These are phyloP conservation scores for Zymoseptoria crescenta DNA, from an alignment of 2,329 filamentous ascomycete genomes.

Conservation along the genomic window DNA sequence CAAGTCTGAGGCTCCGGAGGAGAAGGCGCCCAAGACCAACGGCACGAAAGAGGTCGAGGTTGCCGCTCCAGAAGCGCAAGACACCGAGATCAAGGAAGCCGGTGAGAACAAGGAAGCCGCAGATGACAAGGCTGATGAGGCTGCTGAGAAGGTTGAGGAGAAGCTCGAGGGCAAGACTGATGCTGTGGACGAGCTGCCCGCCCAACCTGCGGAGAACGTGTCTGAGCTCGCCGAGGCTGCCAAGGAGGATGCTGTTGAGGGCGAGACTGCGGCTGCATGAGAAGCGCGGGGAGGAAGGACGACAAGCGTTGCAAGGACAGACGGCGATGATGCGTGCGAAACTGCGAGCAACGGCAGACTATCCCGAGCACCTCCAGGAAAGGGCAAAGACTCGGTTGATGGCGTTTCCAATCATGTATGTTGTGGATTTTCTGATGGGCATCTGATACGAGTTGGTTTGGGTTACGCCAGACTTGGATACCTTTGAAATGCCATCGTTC, in stretches of 20 bases:
- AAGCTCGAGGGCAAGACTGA: constrained; percentile 10
- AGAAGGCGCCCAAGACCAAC: constrained; percentile 25
- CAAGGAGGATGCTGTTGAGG: neutral
- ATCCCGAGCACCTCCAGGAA: no score
- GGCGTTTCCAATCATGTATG: no score
- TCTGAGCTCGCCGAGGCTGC: neutral
- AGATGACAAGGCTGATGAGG: constrained; percentile 16
- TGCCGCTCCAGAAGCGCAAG: constrained; percentile 10
- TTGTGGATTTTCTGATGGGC: no score
- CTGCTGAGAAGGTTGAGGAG: constrained; percentile 17
- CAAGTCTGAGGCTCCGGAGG: constrained; percentile 22
- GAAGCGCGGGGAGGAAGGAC: no score
- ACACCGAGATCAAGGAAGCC: constrained; percentile 19
- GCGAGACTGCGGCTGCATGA: no score
- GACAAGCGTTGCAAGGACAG: no score
- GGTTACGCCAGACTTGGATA: no score
- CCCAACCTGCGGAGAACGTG: neutral
- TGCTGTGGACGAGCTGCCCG: neutral
- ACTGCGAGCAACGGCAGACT: no score
- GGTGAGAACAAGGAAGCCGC: constrained; percentile 13
- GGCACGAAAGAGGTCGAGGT: constrained; percentile 22
- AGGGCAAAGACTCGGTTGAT: no score
- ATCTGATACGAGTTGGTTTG: no score
- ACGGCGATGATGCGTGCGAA: no score
- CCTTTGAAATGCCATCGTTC: no score